Conservation (phyloP, 805 yeast genomes). For the Yarrowia sp. region DNA sequence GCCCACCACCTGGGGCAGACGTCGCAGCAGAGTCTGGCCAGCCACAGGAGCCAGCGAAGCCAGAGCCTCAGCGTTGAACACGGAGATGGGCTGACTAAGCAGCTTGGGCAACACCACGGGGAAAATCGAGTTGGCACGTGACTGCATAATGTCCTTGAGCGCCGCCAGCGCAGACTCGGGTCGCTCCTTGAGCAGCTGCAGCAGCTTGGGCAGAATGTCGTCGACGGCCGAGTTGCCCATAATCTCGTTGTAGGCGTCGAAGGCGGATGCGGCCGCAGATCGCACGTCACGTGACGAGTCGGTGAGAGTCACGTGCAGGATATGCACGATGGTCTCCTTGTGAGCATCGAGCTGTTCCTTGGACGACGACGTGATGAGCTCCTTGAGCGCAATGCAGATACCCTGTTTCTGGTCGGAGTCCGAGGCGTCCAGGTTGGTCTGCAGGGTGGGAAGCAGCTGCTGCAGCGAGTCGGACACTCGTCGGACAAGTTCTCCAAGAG, state of each 20-base stretch:
- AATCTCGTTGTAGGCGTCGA: conserved; percentile 82
- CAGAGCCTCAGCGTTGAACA: conserved; percentile 84
- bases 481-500: conserved; percentile 92
- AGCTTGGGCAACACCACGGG: conserved; percentile 89
- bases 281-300: conserved; percentile 79
- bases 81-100: conserved; percentile 79
- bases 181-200: conserved; percentile 66
- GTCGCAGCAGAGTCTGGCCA: conserved; percentile 76
- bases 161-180: conserved; percentile 82
- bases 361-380: conserved; percentile 75
- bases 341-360: conserved; percentile 65
- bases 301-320: conserved; percentile 78
- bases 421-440: conserved; percentile 59
- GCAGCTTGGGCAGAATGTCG: conserved; percentile 82
- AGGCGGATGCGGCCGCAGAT: conserved; percentile 89
- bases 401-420: conserved; percentile 94
- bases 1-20: conserved; percentile 75
- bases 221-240: conserved; percentile 88
- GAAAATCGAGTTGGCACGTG: conserved; percentile 89
- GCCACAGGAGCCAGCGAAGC: conserved; percentile 90
- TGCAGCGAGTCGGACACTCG: conserved; percentile 86
- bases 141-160: conserved; percentile 87
- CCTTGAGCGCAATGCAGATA: conserved; percentile 90
- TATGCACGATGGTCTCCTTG: conserved; percentile 72
- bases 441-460: conserved; percentile 83